A percentile compares a stretch with the other conserved stretches of the same genome.
Evolutionary conservation across 257 asterid species (phyloP).

Genomic region (Solanum raphanifolium): DNA sequence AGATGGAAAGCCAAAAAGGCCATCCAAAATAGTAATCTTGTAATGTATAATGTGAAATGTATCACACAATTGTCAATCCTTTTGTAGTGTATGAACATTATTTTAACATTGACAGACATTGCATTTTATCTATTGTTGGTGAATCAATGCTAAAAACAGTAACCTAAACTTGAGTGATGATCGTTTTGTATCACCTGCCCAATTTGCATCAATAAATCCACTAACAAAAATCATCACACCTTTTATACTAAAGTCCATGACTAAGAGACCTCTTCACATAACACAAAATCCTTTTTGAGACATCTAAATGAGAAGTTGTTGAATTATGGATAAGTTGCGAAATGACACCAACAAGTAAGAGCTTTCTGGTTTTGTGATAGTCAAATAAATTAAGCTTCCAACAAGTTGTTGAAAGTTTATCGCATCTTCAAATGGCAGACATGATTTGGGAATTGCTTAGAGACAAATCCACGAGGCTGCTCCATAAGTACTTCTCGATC

Average conservation of each 20-base stretch:
- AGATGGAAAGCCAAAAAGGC: too few species aligned
- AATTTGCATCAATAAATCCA: not conserved
- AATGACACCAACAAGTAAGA: not conserved
- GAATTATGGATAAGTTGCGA: not conserved
- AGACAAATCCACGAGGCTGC: not conserved
- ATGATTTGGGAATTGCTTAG: not conserved
- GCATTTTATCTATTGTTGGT: too few species aligned
- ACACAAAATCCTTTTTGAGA: not conserved
- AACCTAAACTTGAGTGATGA: too few species aligned
- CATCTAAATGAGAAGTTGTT: not conserved
- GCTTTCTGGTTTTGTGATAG: too few species aligned
- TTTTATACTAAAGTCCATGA: not conserved
- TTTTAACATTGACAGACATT: too few species aligned
- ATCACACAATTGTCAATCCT: too few species aligned
- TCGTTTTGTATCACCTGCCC: too few species aligned
- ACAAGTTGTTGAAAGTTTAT: not conserved
- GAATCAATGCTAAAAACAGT: too few species aligned
- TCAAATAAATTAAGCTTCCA: too few species aligned
- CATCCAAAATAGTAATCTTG: too few species aligned
- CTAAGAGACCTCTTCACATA: not conserved
- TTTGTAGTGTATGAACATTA: too few species aligned
- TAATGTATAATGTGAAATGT: too few species aligned
- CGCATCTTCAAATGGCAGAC: not conserved
- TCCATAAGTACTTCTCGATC: conserved; percentile 1
- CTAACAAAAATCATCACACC: not conserved